Evolutionary conservation across 441 rosid genomes (phyloP).

Genomic region (Mallotus japonicus): DNA sequence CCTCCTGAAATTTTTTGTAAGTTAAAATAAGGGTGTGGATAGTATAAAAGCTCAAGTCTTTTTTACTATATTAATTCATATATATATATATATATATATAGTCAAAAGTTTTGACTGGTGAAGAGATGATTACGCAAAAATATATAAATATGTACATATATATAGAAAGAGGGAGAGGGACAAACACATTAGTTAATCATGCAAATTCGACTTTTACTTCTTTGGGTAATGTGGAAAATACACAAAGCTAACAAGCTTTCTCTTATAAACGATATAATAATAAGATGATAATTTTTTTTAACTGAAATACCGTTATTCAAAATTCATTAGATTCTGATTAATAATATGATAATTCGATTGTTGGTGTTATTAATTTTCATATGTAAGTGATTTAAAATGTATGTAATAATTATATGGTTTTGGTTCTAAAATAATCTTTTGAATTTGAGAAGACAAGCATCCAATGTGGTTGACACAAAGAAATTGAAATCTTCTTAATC

Average conservation of each 20-base stretch:
- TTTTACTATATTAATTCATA: background rate
- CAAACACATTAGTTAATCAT: background rate
- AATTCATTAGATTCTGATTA: too few species aligned
- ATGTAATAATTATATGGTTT: background rate
- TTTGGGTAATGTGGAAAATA: conserved; percentile 6
- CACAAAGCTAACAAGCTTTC: background rate
- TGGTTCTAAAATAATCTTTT: background rate
- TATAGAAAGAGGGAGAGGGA: background rate
- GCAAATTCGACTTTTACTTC: background rate
- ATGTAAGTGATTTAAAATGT: background rate
- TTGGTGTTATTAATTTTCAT: too few species aligned
- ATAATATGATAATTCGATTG: too few species aligned
- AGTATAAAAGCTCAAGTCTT: background rate
- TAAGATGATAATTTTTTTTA: too few species aligned
- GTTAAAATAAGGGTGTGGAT: background rate
- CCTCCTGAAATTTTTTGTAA: background rate
- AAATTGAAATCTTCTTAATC: background rate
- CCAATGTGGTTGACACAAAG: conserved; percentile 18
- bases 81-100: background rate
- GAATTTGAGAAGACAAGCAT: conserved; percentile 17
- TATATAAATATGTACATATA: background rate
- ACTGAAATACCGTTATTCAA: too few species aligned
- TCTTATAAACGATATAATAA: background rate
- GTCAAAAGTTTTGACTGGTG: background rate
- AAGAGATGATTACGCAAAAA: background rate